These are phyloP conservation scores for Melianthus villosus DNA, from an alignment of 441 rosid species.

Conservation along the genomic window DNA sequence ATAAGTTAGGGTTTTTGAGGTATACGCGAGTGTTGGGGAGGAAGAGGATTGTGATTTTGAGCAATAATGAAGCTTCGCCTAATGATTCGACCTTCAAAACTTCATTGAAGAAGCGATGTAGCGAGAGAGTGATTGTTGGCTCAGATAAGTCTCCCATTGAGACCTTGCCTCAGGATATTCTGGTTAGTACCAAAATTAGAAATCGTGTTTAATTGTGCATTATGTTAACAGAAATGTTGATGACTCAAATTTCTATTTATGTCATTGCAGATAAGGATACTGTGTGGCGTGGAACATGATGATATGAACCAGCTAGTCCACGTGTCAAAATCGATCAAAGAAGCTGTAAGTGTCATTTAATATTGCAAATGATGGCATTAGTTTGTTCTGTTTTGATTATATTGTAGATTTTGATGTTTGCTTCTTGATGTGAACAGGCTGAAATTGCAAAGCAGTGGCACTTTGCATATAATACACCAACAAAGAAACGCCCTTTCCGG, in stretches of 20 bases:
- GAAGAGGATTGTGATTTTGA: constrained; percentile 47
- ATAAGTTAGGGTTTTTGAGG: constrained; percentile 31
- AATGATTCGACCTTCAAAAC: constrained; percentile 4
- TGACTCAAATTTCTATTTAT: too few species aligned
- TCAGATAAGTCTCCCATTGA: constrained; percentile 32
- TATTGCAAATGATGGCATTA: neutral
- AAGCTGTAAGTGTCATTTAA: constrained; percentile 41
- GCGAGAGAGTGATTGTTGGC: constrained; percentile 7
- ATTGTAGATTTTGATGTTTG: neutral
- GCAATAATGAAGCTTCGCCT: constrained; percentile 12
- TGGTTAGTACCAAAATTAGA: constrained; percentile 24
- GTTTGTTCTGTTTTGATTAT: neutral
- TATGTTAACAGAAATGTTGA: too few species aligned
- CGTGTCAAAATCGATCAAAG: constrained; percentile 56
- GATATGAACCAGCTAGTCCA: constrained; percentile 47
- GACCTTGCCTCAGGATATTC: constrained; percentile 50
- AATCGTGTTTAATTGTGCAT: too few species aligned
- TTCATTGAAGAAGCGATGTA: constrained; percentile 44
- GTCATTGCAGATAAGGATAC: constrained; percentile 58
- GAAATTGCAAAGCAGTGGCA: constrained; percentile 36
- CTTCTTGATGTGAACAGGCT: constrained; percentile 30
- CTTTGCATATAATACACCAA: constrained; percentile 59
- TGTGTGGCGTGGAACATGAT: constrained; percentile 53
- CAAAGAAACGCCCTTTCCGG: constrained; percentile 29
- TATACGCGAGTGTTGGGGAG: constrained; percentile 45